A percentile compares a stretch with the other conserved stretches of the same genome.
These are phyloP conservation scores for Meira nashicola DNA, from an alignment of 1,284 basidiomycete genomes.

Conservation along the genomic window DNA sequence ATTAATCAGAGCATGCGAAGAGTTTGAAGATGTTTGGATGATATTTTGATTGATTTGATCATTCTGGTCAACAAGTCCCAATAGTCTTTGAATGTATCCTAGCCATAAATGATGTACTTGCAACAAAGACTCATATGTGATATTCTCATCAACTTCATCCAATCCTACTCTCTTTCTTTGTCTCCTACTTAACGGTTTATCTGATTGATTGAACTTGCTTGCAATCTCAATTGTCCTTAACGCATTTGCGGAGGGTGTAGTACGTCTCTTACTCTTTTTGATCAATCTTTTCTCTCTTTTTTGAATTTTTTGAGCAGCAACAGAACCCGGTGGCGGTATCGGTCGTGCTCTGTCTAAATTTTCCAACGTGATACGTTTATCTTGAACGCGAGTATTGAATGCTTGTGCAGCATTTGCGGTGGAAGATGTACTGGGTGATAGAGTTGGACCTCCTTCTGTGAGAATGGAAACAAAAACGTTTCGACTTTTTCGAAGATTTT, in stretches of 20 bases:
- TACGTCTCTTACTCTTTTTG: slow-evolving; percentile 3
- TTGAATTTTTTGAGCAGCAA: slow-evolving; percentile 3
- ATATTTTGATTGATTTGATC: background rate
- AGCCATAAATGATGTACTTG: slow-evolving; percentile 7
- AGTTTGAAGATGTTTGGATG: background rate
- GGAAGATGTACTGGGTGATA: too few relatives aligned
- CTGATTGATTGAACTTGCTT: background rate
- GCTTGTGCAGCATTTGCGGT: background rate
- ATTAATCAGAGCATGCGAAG: background rate
- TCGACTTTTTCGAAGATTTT: too few relatives aligned
- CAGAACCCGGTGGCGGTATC: background rate
- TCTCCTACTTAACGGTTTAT: slow-evolving; percentile 5
- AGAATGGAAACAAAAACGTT: too few relatives aligned
- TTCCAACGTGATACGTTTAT: slow-evolving; percentile 6
- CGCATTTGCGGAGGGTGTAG: background rate
- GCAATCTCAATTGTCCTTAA: background rate
- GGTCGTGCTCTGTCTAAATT: slow-evolving; percentile 12
- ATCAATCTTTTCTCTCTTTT: slow-evolving; percentile 5
- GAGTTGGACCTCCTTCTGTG: too few relatives aligned
- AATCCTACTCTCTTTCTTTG: slow-evolving; percentile 1
- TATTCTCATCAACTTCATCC: slow-evolving; percentile 6
- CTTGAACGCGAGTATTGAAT: slow-evolving; percentile 13
- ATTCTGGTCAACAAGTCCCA: background rate
- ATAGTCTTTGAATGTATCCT: slow-evolving; percentile 1
- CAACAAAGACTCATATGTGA: background rate